These are phyloP conservation scores for Amanita pallidorosea DNA, from an alignment of 768 basidiomycete species.

Conservation along the genomic window DNA sequence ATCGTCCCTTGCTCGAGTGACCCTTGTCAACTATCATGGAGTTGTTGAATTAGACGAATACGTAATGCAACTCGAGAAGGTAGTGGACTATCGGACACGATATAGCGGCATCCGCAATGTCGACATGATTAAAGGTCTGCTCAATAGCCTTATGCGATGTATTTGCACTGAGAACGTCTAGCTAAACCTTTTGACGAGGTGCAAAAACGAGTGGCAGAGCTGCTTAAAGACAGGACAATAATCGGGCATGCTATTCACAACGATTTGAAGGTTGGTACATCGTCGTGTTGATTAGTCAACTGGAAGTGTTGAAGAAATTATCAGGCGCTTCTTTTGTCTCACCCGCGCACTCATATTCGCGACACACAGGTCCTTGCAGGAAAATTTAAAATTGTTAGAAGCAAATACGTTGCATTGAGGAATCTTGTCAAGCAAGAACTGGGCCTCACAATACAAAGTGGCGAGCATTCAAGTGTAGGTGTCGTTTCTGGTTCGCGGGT, in stretches of 20 bases:
- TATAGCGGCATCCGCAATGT: slow-evolving; percentile 73
- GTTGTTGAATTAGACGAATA: slow-evolving; percentile 73
- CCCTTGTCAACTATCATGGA: slow-evolving; percentile 84
- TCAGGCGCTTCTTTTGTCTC: slow-evolving; percentile 61
- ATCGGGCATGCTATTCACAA: slow-evolving; percentile 90
- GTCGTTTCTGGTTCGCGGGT: neutral
- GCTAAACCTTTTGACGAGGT: slow-evolving; percentile 74
- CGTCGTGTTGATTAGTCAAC: neutral
- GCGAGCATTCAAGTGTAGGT: slow-evolving; percentile 86
- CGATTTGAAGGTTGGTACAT: slow-evolving; percentile 65
- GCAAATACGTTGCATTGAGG: slow-evolving; percentile 64
- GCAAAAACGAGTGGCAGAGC: slow-evolving; percentile 64
- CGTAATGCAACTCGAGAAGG: slow-evolving; percentile 76
- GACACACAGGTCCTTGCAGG: slow-evolving; percentile 61
- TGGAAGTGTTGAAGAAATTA: slow-evolving; percentile 4
- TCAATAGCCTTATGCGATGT: neutral
- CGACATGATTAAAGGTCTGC: slow-evolving; percentile 62
- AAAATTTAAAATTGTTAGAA: slow-evolving; percentile 50
- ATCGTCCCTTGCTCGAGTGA: slow-evolving; percentile 81
- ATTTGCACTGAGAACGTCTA: slow-evolving; percentile 14
- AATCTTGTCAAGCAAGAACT: slow-evolving; percentile 75
- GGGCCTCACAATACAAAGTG: slow-evolving; percentile 69
- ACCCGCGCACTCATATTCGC: slow-evolving; percentile 49
- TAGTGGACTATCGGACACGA: slow-evolving; percentile 88
- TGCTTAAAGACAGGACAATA: slow-evolving; percentile 70